A percentile compares a stretch with the other conserved stretches of the same genome.
These are phyloP conservation scores for Trichoderma sp. DNA, from an alignment of 2,329 filamentous ascomycete species.

Conservation along the genomic window DNA sequence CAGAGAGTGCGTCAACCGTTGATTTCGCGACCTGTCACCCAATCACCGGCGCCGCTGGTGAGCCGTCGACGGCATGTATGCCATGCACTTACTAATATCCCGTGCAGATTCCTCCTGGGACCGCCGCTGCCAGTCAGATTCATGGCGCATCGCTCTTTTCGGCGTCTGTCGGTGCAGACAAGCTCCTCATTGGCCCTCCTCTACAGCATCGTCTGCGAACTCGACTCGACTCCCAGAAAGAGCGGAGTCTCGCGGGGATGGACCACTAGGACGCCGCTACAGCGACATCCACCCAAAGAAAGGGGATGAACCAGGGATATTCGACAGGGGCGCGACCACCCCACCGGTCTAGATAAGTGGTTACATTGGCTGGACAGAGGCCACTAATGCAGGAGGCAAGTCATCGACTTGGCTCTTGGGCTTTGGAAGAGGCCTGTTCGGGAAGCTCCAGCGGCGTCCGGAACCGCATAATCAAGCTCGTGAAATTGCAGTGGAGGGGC, in stretches of 20 bases:
- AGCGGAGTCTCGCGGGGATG: slow-evolving; percentile 10
- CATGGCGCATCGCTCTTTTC: not conserved
- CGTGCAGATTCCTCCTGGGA: not conserved
- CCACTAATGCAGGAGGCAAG: slow-evolving; percentile 25
- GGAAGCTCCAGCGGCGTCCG: slow-evolving; percentile 16
- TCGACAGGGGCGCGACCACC: slow-evolving; percentile 12
- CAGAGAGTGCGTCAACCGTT: not conserved
- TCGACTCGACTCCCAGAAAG: not conserved
- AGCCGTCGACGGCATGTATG: not conserved
- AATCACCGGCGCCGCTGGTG: not conserved
- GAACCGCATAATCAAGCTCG: slow-evolving; percentile 2
- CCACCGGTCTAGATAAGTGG: slow-evolving; percentile 20
- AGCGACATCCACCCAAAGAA: slow-evolving; percentile 15
- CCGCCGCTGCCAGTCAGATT: not conserved
- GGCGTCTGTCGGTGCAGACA: not conserved
- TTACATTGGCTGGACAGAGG: slow-evolving; percentile 2
- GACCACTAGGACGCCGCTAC: slow-evolving; percentile 4
- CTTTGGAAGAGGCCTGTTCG: slow-evolving; percentile 3
- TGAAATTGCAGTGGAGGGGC: slow-evolving; percentile 22
- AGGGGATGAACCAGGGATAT: slow-evolving; percentile 23
- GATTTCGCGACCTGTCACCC: not conserved
- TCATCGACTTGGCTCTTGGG: slow-evolving; percentile 16
- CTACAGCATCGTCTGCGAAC: slow-evolving; percentile 1
- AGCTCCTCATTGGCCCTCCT: not conserved
- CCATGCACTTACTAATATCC: not conserved